Percentiles rank a stretch among this genome's conserved stretches.
Evolutionary conservation across 768 basidiomycete genomes (phyloP).

Genomic region (Lactarius pseudohatsudake): DNA sequence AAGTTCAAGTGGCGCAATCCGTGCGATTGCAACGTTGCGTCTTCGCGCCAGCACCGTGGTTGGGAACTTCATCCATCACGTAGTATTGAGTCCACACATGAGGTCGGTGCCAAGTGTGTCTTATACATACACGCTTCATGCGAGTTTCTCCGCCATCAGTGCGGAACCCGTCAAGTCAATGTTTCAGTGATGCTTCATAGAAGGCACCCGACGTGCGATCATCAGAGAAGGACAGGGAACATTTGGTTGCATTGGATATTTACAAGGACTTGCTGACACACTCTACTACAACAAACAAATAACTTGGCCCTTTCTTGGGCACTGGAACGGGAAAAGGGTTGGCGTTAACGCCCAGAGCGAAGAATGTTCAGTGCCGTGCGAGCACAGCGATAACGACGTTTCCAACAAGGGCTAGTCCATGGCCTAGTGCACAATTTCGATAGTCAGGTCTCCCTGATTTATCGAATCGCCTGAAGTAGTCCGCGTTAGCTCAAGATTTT

Average conservation of each 20-base stretch:
- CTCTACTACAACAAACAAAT: conserved; percentile 9
- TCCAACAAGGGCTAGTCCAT: conserved; percentile 47
- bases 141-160: conserved; percentile 2
- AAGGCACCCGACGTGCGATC: not conserved
- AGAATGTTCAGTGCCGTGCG: conserved; percentile 7
- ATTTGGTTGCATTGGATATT: not conserved
- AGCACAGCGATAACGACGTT: conserved; percentile 2
- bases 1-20: conserved; percentile 10
- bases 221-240: not conserved
- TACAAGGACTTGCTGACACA: conserved; percentile 8
- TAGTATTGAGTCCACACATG: conserved; percentile 1
- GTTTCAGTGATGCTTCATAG: not conserved
- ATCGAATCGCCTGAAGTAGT: conserved; percentile 77
- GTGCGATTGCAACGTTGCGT: conserved; percentile 16
- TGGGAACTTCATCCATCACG: not conserved
- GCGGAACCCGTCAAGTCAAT: not conserved
- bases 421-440: conserved; percentile 81
- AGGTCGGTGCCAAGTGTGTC: not conserved
- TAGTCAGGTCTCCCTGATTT: conserved; percentile 88
- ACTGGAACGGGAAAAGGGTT: not conserved
- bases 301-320: conserved; percentile 2
- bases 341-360: not conserved
- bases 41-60: conserved; percentile 5
- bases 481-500: conserved; percentile 8
- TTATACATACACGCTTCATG: conserved; percentile 2